Percentiles rank a stretch among this genome's conserved stretches.
phyloP scores from a whole-genome alignment of 352 stramenopile species.

The Phytophthora uliginosa region DNA sequence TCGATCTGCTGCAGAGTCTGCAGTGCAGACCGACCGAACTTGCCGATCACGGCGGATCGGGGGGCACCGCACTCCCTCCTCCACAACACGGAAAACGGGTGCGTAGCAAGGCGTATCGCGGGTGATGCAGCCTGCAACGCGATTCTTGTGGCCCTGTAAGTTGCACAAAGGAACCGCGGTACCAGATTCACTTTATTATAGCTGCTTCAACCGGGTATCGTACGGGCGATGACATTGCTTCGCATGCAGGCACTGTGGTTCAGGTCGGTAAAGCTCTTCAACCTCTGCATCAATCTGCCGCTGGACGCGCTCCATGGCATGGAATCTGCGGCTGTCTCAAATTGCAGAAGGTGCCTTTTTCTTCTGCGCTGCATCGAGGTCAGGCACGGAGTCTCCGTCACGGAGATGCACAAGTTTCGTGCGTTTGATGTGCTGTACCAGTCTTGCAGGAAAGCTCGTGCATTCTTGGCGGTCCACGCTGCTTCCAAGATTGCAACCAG shows the following conservation, averaged over 20 bases:
- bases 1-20: too few species aligned
- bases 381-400: neutral
- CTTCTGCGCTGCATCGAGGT: neutral
- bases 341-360: neutral
- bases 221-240: neutral
- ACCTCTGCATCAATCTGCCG: neutral
- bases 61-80: conserved; percentile 18
- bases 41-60: neutral
- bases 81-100: conserved; percentile 36
- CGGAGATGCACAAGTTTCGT: neutral
- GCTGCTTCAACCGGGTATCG: neutral
- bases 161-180: conserved; percentile 15
- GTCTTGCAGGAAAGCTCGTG: neutral
- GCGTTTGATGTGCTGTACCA: neutral
- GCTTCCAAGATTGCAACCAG: neutral
- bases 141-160: too few species aligned
- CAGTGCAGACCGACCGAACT: conserved; percentile 3
- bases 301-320: neutral
- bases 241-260: neutral
- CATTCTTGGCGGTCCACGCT: neutral
- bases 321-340: neutral
- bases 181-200: neutral
- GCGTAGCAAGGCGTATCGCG: conserved; percentile 15
- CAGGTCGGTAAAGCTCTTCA: neutral
- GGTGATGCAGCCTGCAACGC: neutral